Conservation (phyloP, 1,284 basidiomycete species). For the Ceratobasidium sp. region DNA sequence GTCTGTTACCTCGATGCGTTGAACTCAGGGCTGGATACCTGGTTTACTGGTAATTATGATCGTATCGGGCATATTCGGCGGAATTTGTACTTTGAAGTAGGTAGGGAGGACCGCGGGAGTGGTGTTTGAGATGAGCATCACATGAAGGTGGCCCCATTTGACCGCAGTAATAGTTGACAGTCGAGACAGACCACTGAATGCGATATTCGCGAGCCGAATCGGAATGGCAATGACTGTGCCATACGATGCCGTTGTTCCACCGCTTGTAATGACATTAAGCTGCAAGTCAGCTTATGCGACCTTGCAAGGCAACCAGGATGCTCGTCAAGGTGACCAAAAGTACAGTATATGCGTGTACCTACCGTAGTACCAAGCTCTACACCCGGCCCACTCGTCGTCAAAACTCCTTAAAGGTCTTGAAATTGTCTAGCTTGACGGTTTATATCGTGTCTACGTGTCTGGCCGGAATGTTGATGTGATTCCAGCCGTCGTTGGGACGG, state of each 20-base stretch:
- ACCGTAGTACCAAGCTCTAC: constrained; percentile 75
- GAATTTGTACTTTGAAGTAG: constrained; percentile 75
- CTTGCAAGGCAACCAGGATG: constrained; percentile 11
- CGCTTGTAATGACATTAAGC: constrained; percentile 16
- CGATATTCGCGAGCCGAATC: constrained; percentile 71
- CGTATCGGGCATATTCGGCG: constrained; percentile 68
- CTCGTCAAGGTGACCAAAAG: not conserved
- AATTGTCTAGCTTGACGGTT: constrained; percentile 84
- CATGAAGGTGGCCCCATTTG: constrained; percentile 84
- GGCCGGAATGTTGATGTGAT: too few relatives aligned
- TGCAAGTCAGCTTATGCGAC: not conserved
- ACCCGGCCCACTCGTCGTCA: constrained; percentile 75
- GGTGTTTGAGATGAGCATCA: constrained; percentile 88
- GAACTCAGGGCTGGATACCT: constrained; percentile 77
- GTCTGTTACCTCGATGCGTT: constrained; percentile 90
- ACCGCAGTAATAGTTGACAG: constrained; percentile 34
- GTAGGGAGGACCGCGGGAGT: constrained; percentile 70
- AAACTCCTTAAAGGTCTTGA: constrained; percentile 86
- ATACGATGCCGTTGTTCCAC: constrained; percentile 59
- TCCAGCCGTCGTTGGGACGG: too few relatives aligned
- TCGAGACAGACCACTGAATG: constrained; percentile 22
- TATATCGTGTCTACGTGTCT: constrained; percentile 68
- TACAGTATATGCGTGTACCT: not conserved
- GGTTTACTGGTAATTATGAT: constrained; percentile 77
- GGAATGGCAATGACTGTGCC: constrained; percentile 83